Conservation (phyloP, 2,329 filamentous ascomycete genomes). For the Calonectria naviculata region DNA sequence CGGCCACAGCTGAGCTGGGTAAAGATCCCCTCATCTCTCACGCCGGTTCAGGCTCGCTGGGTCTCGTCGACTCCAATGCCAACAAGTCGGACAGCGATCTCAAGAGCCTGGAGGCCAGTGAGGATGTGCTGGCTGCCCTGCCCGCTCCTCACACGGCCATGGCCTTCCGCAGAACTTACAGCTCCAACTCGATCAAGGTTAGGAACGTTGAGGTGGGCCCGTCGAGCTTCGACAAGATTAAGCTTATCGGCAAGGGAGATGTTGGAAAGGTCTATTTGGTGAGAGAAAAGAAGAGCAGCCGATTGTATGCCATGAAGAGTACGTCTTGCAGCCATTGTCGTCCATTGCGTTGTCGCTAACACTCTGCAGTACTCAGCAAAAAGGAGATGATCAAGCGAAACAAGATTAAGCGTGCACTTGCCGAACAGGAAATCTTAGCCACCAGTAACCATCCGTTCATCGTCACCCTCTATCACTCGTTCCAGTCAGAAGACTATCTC, state of each 20-base stretch:
- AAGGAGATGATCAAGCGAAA: conserved; percentile 99
- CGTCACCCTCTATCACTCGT: conserved; percentile 97
- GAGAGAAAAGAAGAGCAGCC: conserved; percentile 95
- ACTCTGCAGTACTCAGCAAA: conserved; percentile 86
- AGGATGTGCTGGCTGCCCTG: conserved; percentile 69
- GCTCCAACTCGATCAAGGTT: conserved; percentile 99
- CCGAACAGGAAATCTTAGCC: conserved; percentile 97
- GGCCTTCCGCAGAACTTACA: conserved; percentile 94
- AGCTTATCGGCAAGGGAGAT: conserved; percentile 98
- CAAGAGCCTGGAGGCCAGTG: conserved; percentile 50
- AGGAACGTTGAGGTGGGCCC: conserved; percentile 96
- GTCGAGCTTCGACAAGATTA: conserved; percentile 98
- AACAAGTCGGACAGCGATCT: conserved; percentile 38
- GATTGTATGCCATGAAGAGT: conserved; percentile 99
- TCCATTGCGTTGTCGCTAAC: conserved; percentile 46
- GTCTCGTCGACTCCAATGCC: conserved; percentile 48
- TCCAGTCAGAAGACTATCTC: conserved; percentile 98
- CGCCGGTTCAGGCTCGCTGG: conserved; percentile 55
- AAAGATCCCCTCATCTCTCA: conserved; percentile 78
- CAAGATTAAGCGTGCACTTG: conserved; percentile 98
- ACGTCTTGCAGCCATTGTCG: conserved; percentile 38
- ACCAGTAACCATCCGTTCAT: conserved; percentile 99
- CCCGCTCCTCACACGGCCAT: conserved; percentile 75
- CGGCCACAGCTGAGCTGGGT: conserved; percentile 85
- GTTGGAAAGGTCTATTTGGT: conserved; percentile 99